Percentiles rank a stretch among this genome's conserved stretches.
phyloP scores from a whole-genome alignment of 2,329 filamentous ascomycete species.

The Colletotrichum kahawae region DNA sequence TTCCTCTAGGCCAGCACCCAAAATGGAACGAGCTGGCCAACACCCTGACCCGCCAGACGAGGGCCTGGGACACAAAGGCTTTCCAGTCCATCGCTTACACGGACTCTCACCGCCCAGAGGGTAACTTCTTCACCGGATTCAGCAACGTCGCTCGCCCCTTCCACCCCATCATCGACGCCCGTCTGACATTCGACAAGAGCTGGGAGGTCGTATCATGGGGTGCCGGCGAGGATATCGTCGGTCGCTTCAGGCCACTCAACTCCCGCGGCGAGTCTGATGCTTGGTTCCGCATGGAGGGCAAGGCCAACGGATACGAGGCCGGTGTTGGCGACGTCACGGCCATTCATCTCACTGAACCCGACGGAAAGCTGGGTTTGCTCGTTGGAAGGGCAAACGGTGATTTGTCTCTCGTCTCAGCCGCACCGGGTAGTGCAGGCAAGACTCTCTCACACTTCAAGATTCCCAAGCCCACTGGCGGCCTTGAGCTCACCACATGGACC shows the following conservation, averaged over 20 bases:
- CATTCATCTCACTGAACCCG: conserved; percentile 46
- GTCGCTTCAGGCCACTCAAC: conserved; percentile 39
- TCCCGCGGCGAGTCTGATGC: conserved; percentile 20
- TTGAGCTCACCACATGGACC: conserved; percentile 32
- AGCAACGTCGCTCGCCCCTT: conserved; percentile 31
- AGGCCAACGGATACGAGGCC: conserved; percentile 40
- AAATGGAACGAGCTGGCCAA: conserved; percentile 46
- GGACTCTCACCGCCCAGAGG: conserved; percentile 31
- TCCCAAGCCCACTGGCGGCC: conserved; percentile 32
- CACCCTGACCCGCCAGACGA: conserved; percentile 53
- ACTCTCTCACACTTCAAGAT: conserved; percentile 28
- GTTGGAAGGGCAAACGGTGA: conserved; percentile 57
- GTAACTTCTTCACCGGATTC: conserved; percentile 15
- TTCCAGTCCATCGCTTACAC: conserved; percentile 31
- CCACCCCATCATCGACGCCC: conserved; percentile 54
- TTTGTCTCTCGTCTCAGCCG: conserved; percentile 48
- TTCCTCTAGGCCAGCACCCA: conserved; percentile 30
- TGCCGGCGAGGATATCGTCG: conserved; percentile 55
- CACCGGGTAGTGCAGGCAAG: conserved; percentile 32
- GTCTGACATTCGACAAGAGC: conserved; percentile 36
- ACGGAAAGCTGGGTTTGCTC: conserved; percentile 38
- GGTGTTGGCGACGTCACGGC: conserved; percentile 57
- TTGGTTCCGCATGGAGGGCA: conserved; percentile 37
- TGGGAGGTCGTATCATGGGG: conserved; percentile 56
- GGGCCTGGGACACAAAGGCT: conserved; percentile 57